Conservation (phyloP, 495 filamentous ascomycete genomes). For the Tuber melanosporum region DNA sequence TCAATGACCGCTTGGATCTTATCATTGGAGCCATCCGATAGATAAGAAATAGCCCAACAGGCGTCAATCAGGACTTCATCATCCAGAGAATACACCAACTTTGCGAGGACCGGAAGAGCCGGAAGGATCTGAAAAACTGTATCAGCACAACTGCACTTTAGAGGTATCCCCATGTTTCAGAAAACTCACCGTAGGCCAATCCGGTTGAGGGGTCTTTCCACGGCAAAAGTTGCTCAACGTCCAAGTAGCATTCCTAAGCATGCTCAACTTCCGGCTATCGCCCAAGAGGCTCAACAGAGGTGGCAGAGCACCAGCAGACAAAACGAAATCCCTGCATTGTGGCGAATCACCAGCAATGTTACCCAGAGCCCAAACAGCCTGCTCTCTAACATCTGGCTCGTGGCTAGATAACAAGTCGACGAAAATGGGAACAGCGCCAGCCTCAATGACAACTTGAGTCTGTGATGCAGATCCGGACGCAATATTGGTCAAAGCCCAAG, state of each 20-base stretch:
- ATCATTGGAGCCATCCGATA: slow-evolving; percentile 98
- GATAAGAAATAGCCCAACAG: slow-evolving; percentile 99
- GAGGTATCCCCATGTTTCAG: slow-evolving; percentile 6
- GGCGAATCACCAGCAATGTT: slow-evolving; percentile 99
- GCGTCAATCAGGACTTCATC: slow-evolving; percentile 98
- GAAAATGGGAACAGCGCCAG: slow-evolving; percentile 96
- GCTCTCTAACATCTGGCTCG: slow-evolving; percentile 96
- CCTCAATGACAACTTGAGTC: slow-evolving; percentile 98
- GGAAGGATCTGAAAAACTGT: slow-evolving; percentile 68
- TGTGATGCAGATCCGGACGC: slow-evolving; percentile 94
- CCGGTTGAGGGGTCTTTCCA: slow-evolving; percentile 97
- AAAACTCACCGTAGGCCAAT: slow-evolving; percentile 82
- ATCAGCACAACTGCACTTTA: slow-evolving; percentile 16
- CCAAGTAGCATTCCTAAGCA: slow-evolving; percentile 98
- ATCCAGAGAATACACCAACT: slow-evolving; percentile 96
- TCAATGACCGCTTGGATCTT: slow-evolving; percentile 99
- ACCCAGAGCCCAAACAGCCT: slow-evolving; percentile 97
- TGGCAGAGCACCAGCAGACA: slow-evolving; percentile 80
- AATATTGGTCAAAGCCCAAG: slow-evolving; percentile 99
- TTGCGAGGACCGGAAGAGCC: slow-evolving; percentile 91
- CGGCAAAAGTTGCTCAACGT: slow-evolving; percentile 99
- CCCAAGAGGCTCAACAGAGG: slow-evolving; percentile 83
- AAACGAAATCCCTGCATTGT: slow-evolving; percentile 89
- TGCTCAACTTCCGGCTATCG: slow-evolving; percentile 97
- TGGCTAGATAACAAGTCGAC: slow-evolving; percentile 91